Base-by-base conservation (phyloP, 257 asterid species). In the Striga asiatica region DNA sequence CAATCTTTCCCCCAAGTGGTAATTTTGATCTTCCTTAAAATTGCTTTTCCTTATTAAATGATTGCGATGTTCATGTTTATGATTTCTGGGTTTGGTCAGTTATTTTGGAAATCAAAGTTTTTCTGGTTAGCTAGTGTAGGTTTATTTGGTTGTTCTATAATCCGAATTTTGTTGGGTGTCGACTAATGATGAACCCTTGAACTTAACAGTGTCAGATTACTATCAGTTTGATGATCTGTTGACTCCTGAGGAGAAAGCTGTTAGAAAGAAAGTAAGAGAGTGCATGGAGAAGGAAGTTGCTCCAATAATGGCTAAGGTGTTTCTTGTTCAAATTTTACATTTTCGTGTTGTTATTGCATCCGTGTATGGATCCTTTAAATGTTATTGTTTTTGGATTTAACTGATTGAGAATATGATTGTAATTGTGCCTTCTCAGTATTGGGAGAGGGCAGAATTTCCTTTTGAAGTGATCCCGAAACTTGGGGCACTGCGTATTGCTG, bases 371-470 rank as follows among this genome's bases (percentile, higher is more conserved):
- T 16, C n/a, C 5, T 3, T 37, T 37, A 10, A 5, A 37, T 9
- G 18, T 3, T 37, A 13, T 7, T 38, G 14, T 0, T 17, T 66
- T 53, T 41, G 43, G 46, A 23, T 65, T 57, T 48, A 50, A 58
- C 54, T 12, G 29, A 54, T 9, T 31, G 18, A 50, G 27, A 31
- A 57, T 42, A 54, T 6, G 51, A 5, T 37, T 50, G 62, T 51
- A 28, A 45, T 55, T 38, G 54, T 61, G 29, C 56, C 52, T 65
- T 65, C 63, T 67, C 75, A 88, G 99, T 92, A 82, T 50, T 92
- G 99, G 99, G 97, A 92, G 77, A 92, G 81, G 75, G 97, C 95
- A 35, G 91, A 88, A 74, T 92, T 92, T 74, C 99, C 97, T 6
- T 92, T 92, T 66, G 93, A 88, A 78, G 75, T 92, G 60, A 48